A percentile compares a stretch with the other conserved stretches of the same genome.
Conservation (phyloP, 352 stramenopile species). For the Phytophthora meadii region DNA sequence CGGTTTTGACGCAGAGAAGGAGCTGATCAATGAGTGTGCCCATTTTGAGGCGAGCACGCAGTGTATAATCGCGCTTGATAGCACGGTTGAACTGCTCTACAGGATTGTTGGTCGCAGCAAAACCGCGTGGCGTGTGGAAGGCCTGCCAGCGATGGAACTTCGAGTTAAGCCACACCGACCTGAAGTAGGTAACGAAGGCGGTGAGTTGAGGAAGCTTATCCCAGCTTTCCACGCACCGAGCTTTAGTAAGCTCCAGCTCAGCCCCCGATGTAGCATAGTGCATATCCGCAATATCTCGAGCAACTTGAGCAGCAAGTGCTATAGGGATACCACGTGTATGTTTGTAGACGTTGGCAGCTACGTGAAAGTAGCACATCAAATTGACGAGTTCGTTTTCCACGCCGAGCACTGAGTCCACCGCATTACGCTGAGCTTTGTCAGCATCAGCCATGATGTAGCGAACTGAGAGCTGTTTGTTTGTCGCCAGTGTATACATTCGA, state of each 20-base stretch:
- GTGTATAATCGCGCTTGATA: neutral
- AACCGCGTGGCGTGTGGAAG: constrained; percentile 6
- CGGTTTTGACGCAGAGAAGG: constrained; percentile 4
- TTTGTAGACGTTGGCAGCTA: too few species aligned
- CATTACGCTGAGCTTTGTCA: too few species aligned
- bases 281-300: neutral
- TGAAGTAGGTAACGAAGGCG: constrained; percentile 3
- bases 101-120: constrained; percentile 2
- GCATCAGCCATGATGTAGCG: too few species aligned
- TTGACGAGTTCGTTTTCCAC: too few species aligned
- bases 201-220: neutral
- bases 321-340: too few species aligned
- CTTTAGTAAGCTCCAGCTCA: neutral
- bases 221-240: neutral
- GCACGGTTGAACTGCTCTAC: neutral
- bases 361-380: too few species aligned
- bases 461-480: too few species aligned
- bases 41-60: constrained; percentile 5
- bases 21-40: constrained; percentile 2
- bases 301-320: too few species aligned
- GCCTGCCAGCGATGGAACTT: constrained; percentile 1
- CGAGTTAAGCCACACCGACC: neutral
- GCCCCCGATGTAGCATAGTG: neutral
- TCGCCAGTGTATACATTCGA: too few species aligned
- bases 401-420: too few species aligned